A percentile compares a stretch with the other conserved stretches of the same genome.
phyloP scores from a whole-genome alignment of 176 grass and related monocot species.

The Aegilops tauschii region DNA sequence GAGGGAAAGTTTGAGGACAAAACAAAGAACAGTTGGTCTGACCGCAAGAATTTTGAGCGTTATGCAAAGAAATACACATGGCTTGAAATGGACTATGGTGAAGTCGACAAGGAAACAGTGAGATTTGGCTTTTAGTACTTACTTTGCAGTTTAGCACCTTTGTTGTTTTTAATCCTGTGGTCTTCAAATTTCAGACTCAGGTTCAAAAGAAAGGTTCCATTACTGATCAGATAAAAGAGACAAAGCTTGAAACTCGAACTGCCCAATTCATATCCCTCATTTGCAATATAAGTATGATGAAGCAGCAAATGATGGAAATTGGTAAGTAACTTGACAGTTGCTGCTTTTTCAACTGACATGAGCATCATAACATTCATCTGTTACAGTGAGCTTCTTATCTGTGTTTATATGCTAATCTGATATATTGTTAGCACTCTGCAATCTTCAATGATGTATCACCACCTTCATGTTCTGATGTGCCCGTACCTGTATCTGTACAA shows the following conservation, averaged over 20 bases:
- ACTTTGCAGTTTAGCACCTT: conserved; percentile 15
- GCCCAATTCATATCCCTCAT: conserved; percentile 86
- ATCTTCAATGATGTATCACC: not conserved
- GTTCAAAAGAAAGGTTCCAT: conserved; percentile 32
- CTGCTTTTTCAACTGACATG: not conserved
- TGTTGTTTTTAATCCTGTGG: conserved; percentile 24
- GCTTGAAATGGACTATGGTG: conserved; percentile 92
- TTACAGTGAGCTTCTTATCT: not conserved
- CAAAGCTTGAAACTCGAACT: conserved; percentile 76
- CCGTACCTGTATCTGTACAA: not conserved
- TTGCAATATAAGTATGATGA: conserved; percentile 97
- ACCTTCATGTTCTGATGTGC: not conserved
- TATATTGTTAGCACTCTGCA: not conserved
- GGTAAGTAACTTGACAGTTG: conserved; percentile 43
- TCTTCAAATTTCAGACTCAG: conserved; percentile 35
- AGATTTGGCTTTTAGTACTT: conserved; percentile 40
- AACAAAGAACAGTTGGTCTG: conserved; percentile 72
- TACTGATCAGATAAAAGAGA: conserved; percentile 55
- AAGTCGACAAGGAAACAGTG: conserved; percentile 64
- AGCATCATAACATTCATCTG: conserved; percentile 9
- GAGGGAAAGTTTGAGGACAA: conserved; percentile 68
- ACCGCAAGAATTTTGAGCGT: conserved; percentile 62
- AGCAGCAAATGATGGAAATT: conserved; percentile 99
- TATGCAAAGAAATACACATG: conserved; percentile 65
- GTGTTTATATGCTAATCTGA: not conserved